phyloP scores from a whole-genome alignment of 1,139 yeast genomes.

The Yamadazyma conglobata region DNA sequence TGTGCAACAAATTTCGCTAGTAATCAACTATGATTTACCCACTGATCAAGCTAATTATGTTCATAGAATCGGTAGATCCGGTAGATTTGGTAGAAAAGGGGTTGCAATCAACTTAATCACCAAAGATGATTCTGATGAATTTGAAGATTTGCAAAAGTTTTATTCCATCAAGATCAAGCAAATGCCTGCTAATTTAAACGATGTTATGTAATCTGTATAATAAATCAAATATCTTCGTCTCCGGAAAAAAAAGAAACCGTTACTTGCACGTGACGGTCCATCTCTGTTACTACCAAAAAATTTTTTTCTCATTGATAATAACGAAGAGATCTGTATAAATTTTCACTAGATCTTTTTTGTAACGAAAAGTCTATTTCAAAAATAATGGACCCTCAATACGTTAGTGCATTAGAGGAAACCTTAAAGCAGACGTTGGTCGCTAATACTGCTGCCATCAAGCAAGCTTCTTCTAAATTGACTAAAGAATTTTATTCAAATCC shows the following conservation, averaged over 20 bases:
- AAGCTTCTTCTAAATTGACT: slow-evolving; percentile 73
- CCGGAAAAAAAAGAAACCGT: too few species aligned
- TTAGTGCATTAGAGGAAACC: slow-evolving; percentile 71
- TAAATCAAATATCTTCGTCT: background rate
- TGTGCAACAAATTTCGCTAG: slow-evolving; percentile 95
- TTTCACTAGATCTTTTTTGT: background rate
- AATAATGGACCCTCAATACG: slow-evolving; percentile 64
- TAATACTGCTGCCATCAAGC: slow-evolving; percentile 72
- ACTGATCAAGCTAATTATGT: slow-evolving; percentile 82
- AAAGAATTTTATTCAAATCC: slow-evolving; percentile 72
- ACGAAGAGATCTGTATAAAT: slow-evolving; percentile 2
- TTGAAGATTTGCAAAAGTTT: slow-evolving; percentile 71
- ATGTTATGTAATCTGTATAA: slow-evolving; percentile 18
- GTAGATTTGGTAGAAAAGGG: slow-evolving; percentile 95
- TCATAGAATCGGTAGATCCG: slow-evolving; percentile 93
- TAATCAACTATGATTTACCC: slow-evolving; percentile 89
- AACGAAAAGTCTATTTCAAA: background rate
- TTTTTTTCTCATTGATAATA: slow-evolving; percentile 1
- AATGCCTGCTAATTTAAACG: slow-evolving; percentile 79
- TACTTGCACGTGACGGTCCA: slow-evolving; percentile 3
- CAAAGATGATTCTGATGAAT: slow-evolving; percentile 54
- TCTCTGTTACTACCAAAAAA: slow-evolving; percentile 3
- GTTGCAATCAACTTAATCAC: slow-evolving; percentile 89
- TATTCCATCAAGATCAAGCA: slow-evolving; percentile 78
- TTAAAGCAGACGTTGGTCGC: slow-evolving; percentile 75